phyloP scores from a whole-genome alignment of 1,284 basidiomycete genomes.

The Grifola frondosa region DNA sequence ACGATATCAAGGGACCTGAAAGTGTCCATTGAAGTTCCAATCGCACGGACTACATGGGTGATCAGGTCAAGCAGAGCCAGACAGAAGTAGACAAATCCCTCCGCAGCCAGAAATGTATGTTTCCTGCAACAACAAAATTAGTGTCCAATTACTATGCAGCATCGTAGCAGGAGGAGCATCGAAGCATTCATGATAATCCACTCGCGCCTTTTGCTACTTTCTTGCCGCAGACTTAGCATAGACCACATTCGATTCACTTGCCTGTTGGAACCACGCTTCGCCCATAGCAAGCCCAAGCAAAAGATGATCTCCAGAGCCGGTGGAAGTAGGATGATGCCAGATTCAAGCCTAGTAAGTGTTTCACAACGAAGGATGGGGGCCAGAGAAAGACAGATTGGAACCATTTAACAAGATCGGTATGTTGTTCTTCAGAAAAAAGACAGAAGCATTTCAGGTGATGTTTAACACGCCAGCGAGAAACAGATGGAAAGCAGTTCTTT shows the following conservation, averaged over 20 bases:
- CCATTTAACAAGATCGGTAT: conserved; percentile 31
- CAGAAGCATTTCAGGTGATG: conserved; percentile 26
- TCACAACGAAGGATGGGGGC: conserved; percentile 70
- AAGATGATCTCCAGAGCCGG: conserved; percentile 61
- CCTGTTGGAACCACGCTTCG: conserved; percentile 53
- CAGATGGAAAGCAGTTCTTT: conserved; percentile 15
- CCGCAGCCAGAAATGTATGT: conserved; percentile 58
- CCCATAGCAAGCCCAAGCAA: conserved; percentile 50
- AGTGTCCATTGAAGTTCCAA: conserved; percentile 37
- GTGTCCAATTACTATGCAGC: conserved; percentile 1
- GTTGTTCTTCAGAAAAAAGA: conserved; percentile 19
- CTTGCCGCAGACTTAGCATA: background rate
- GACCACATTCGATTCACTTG: conserved; percentile 35
- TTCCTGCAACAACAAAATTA: conserved; percentile 37
- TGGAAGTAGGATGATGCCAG: conserved; percentile 56
- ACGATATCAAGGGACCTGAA: conserved; percentile 44
- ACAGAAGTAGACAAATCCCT: conserved; percentile 59
- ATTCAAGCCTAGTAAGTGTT: conserved; percentile 48
- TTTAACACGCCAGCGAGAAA: conserved; percentile 16
- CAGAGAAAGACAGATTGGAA: conserved; percentile 63
- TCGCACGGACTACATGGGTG: conserved; percentile 51
- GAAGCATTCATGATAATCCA: no score
- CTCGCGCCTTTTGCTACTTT: no score
- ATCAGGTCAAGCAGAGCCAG: conserved; percentile 62
- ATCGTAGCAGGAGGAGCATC: conserved; percentile 1